Percentiles rank a stretch among this genome's conserved stretches.
Evolutionary conservation across 257 asterid species (phyloP).

Genomic region (Catharanthus roseus): DNA sequence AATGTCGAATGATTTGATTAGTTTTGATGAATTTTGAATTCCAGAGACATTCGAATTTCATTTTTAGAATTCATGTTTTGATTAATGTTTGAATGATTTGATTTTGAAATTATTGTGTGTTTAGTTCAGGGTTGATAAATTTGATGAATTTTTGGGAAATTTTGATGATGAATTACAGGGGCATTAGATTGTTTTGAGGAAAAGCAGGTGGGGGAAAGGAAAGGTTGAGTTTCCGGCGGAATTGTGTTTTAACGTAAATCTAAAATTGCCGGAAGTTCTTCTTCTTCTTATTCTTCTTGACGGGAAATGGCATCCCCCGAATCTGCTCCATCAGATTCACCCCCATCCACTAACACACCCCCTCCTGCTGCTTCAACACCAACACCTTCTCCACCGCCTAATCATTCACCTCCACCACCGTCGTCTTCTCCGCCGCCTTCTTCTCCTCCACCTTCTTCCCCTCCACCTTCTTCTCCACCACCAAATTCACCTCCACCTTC

Average conservation of each 20-base stretch:
- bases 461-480: constrained; percentile 16
- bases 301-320: constrained; percentile 11
- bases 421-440: constrained; percentile 13
- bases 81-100: too few species aligned
- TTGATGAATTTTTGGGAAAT: too few species aligned
- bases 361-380: constrained; percentile 15
- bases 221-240: constrained; percentile 26
- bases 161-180: constrained; percentile 9
- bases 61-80: too few species aligned
- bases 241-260: constrained; percentile 7
- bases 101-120: neutral
- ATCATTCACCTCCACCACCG: constrained; percentile 10
- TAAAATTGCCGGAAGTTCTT: constrained; percentile 23
- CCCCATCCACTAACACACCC: constrained; percentile 15
- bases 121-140: neutral
- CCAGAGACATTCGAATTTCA: too few species aligned
- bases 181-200: constrained; percentile 16
- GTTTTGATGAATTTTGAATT: neutral
- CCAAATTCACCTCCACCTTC: constrained; percentile 6
- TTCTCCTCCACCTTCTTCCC: constrained; percentile 11
- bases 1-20: neutral
- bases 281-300: neutral
- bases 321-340: constrained; percentile 14
- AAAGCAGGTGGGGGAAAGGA: constrained; percentile 19
- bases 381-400: constrained; percentile 15